These are phyloP conservation scores for Furcasterigmium furcatum DNA, from an alignment of 2,329 filamentous ascomycete genomes.

Conservation along the genomic window DNA sequence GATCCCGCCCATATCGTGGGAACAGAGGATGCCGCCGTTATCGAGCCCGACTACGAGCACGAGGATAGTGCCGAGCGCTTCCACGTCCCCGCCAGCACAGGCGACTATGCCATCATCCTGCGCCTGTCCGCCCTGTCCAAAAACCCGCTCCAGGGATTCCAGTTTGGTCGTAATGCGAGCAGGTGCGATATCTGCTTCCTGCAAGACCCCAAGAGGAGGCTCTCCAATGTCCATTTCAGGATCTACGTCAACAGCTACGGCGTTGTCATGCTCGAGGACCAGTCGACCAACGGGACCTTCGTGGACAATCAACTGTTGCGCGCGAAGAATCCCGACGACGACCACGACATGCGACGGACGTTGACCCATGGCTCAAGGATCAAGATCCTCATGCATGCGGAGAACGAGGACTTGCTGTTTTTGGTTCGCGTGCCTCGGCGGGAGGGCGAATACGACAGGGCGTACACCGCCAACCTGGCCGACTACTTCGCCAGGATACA, in stretches of 20 bases:
- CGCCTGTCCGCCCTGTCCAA: constrained; percentile 73
- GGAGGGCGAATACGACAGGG: constrained; percentile 60
- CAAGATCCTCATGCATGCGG: constrained; percentile 57
- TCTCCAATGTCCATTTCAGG: constrained; percentile 95
- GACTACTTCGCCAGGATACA: constrained; percentile 53
- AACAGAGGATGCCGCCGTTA: constrained; percentile 43
- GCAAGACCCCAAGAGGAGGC: constrained; percentile 64
- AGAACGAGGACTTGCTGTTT: constrained; percentile 66
- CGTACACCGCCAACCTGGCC: constrained; percentile 67
- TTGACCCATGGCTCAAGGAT: constrained; percentile 72
- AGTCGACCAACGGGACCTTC: constrained; percentile 92
- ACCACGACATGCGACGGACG: constrained; percentile 50
- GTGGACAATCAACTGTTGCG: constrained; percentile 72
- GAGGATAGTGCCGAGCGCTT: constrained; percentile 50
- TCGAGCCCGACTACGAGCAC: constrained; percentile 46
- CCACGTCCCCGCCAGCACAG: constrained; percentile 47
- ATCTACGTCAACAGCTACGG: constrained; percentile 87
- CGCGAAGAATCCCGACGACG: constrained; percentile 26
- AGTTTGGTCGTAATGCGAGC: constrained; percentile 74
- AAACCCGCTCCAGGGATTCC: constrained; percentile 69
- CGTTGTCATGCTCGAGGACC: constrained; percentile 87
- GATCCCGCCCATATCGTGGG: constrained; percentile 46
- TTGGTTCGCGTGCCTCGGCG: constrained; percentile 80
- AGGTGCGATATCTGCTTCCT: constrained; percentile 71
- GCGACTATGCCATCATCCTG: constrained; percentile 70